These are phyloP conservation scores for Lachancea fermentati DNA, from an alignment of 805 yeast genomes.

Conservation along the genomic window DNA sequence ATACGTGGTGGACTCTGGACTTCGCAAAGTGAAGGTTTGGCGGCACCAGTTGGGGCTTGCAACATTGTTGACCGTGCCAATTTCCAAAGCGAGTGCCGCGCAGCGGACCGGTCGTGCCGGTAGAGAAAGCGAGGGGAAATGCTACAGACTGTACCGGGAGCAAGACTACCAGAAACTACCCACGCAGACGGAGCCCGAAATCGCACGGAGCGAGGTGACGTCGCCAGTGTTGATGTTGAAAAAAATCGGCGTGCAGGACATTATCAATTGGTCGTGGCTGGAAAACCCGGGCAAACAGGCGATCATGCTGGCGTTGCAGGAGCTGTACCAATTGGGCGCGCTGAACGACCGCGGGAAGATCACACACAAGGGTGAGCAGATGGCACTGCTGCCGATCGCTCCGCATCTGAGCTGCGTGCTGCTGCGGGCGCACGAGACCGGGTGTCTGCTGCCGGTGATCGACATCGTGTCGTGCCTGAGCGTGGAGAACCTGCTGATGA, in stretches of 20 bases:
- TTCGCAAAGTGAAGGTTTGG: conserved; percentile 93
- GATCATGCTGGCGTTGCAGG: conserved; percentile 66
- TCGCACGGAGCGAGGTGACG: conserved; percentile 77
- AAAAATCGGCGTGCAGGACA: conserved; percentile 74
- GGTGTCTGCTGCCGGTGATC: conserved; percentile 59
- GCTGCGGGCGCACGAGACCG: conserved; percentile 54
- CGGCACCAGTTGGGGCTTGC: conserved; percentile 87
- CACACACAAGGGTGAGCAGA: conserved; percentile 72
- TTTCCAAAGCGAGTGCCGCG: conserved; percentile 89
- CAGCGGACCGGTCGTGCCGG: conserved; percentile 99
- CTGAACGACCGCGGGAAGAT: conserved; percentile 69
- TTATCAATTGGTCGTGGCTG: conserved; percentile 86
- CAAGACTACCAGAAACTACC: conserved; percentile 56
- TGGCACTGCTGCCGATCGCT: conserved; percentile 87
- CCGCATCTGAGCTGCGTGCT: conserved; percentile 88
- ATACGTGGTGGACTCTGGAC: conserved; percentile 88
- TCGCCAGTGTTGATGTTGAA: conserved; percentile 82
- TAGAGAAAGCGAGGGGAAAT: conserved; percentile 90
- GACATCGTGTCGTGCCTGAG: conserved; percentile 91
- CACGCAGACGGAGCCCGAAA: conserved; percentile 88
- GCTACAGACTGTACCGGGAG: conserved; percentile 79
- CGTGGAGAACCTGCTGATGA: conserved; percentile 79
- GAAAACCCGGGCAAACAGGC: conserved; percentile 84
- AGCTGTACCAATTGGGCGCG: conserved; percentile 75
- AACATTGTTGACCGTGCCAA: conserved; percentile 86